Percentiles rank a stretch among this genome's conserved stretches.
Evolutionary conservation across 208 protist species (phyloP).

Genomic region (Trypanosoma melophagium): DNA sequence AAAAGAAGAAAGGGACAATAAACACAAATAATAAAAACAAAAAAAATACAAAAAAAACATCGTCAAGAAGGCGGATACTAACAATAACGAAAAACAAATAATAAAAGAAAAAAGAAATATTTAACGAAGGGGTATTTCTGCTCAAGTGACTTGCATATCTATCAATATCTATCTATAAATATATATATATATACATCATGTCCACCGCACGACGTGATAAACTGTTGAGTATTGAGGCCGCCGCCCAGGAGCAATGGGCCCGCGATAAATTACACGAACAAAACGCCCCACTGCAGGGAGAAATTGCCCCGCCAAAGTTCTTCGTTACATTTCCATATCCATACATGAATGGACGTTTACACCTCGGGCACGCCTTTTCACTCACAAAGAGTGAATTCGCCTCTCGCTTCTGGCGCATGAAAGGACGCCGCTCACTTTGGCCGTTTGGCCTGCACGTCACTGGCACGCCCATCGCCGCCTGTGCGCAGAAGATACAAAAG

Average conservation of each 20-base stretch:
- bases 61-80: not conserved
- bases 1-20: not conserved
- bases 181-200: slow-evolving; percentile 34
- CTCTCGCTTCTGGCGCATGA: slow-evolving; percentile 96
- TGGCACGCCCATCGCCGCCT: slow-evolving; percentile 99
- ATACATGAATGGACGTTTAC: slow-evolving; percentile 99
- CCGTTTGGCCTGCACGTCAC: slow-evolving; percentile 99
- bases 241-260: slow-evolving; percentile 64
- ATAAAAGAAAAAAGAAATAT: no score
- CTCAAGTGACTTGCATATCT: no score
- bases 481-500: slow-evolving; percentile 97
- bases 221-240: slow-evolving; percentile 69
- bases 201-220: slow-evolving; percentile 79
- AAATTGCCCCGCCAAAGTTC: slow-evolving; percentile 89
- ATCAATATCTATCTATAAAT: not conserved
- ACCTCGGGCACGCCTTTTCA: slow-evolving; percentile 99
- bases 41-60: not conserved
- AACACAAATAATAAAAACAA: not conserved
- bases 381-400: slow-evolving; percentile 99
- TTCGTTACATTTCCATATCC: slow-evolving; percentile 99
- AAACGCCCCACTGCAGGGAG: slow-evolving; percentile 58
- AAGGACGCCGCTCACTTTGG: slow-evolving; percentile 97
- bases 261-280: slow-evolving; percentile 59
- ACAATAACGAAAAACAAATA: no score
- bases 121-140: no score